Evolutionary conservation across 768 basidiomycete species (phyloP), one percentile per base, ranked within the genome.

Genomic region (Suillus cothurnatus): DNA sequence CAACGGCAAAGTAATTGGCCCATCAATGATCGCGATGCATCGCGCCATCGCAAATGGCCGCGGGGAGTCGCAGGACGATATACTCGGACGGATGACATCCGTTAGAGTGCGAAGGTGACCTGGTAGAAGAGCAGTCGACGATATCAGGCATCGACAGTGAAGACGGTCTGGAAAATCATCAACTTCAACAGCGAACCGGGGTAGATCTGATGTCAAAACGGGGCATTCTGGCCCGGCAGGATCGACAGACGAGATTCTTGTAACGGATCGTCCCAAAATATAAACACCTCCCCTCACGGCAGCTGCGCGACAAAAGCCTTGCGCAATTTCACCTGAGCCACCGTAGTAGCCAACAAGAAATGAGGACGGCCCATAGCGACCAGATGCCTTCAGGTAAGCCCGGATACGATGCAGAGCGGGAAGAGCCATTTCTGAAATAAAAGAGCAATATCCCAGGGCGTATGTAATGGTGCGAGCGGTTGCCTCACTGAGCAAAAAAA

Each of bases 321-420:
- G 97, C 0, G 92, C 85, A 14, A 98, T 88, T 72, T 98, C 97
- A 6, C 97, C 97, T 0, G 90, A 82, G 23, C 95, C 93, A 21
- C 97, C 97, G 73, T 97, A 98, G 69, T 97, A 94, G 0, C 94
- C 94, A n/a, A 99, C 82, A 19, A 99, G 85, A 79, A 95, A 98
- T 2, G 95, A 88, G 0, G 88, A 88, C n/a, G 77, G 84, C 75
- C 96, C 96, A 71, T 97, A 98, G 36, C 93, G 84, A 3, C 96
- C 95, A 21, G 87, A 78, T 0, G 95, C 93, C 57, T 82, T 88
- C 17, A 98, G 81, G 73, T 92, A 95, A 28, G 81, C 78, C 8
- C 88, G 86, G 14, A 95, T 78, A 8, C 95, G 88, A n/a, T 76
- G 74, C 9, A 99, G 77, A 2, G 91, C 86, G 1, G 84, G 82